phyloP scores from a whole-genome alignment of 2,329 filamentous ascomycete genomes.

The Onygenales sp. region DNA sequence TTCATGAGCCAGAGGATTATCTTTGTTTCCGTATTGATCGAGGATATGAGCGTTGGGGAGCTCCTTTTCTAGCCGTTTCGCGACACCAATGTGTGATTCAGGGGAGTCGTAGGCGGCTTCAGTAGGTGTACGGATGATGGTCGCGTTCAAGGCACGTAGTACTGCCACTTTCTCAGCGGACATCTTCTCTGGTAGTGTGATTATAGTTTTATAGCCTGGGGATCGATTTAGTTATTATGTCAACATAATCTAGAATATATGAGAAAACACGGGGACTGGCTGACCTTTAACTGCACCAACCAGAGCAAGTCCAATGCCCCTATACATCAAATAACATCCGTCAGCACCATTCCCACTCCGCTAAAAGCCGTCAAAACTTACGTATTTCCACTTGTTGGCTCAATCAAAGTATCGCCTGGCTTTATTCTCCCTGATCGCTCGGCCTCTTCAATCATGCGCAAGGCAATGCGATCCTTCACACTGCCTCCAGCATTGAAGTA shows the following conservation, averaged over 20 bases:
- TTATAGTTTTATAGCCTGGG: conserved; percentile 83
- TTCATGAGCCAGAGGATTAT: conserved; percentile 93
- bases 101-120: conserved; percentile 90
- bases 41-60: conserved; percentile 95
- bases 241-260: background rate
- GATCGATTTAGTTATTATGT: background rate
- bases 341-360: background rate
- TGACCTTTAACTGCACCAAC: conserved; percentile 80
- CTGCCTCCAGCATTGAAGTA: conserved; percentile 90
- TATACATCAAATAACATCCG: conserved; percentile 23
- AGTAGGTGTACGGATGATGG: conserved; percentile 94
- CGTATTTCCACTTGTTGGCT: conserved; percentile 96
- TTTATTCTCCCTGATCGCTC: conserved; percentile 88
- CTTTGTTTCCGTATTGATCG: conserved; percentile 85
- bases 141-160: conserved; percentile 83
- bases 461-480: conserved; percentile 88
- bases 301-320: conserved; percentile 84
- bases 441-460: conserved; percentile 95
- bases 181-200: conserved; percentile 99
- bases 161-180: conserved; percentile 96
- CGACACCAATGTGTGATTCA: conserved; percentile 95
- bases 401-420: conserved; percentile 92
- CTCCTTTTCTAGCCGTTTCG: conserved; percentile 81
- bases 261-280: background rate
- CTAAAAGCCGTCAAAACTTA: conserved; percentile 18